Evolutionary conservation across 1,284 basidiomycete genomes (phyloP).

Genomic region (Pseudozyma pruni): DNA sequence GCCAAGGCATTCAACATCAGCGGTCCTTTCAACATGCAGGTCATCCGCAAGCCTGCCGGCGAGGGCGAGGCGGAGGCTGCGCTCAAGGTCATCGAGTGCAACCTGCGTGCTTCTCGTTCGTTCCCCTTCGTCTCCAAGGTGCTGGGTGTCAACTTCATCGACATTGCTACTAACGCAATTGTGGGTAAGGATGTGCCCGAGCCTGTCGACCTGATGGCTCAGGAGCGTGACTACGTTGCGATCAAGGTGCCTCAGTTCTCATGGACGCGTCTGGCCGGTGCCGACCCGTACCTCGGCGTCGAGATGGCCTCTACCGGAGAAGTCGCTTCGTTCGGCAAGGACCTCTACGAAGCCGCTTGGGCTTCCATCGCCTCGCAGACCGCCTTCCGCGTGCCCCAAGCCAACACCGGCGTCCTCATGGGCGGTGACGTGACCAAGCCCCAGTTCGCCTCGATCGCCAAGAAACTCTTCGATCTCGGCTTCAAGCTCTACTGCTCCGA

Average conservation of each 20-base stretch:
- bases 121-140: constrained; percentile 99
- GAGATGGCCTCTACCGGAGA: constrained; percentile 99
- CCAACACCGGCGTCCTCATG: constrained; percentile 82
- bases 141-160: constrained; percentile 94
- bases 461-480: constrained; percentile 74
- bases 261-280: constrained; percentile 91
- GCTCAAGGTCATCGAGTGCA: constrained; percentile 99
- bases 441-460: constrained; percentile 83
- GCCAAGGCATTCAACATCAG: constrained; percentile 94
- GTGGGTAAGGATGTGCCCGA: constrained; percentile 88
- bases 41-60: constrained; percentile 84
- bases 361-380: constrained; percentile 86
- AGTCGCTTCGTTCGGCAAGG: constrained; percentile 94
- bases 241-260: constrained; percentile 99
- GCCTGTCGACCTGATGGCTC: constrained; percentile 91
- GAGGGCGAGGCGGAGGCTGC: constrained; percentile 74
- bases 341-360: constrained; percentile 98
- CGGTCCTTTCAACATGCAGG: constrained; percentile 99
- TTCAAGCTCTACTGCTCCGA: constrained; percentile 94
- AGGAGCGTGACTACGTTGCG: constrained; percentile 89
- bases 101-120: constrained; percentile 93
- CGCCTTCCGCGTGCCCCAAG: constrained; percentile 85
- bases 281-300: constrained; percentile 96
- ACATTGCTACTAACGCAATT: constrained; percentile 92
- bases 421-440: constrained; percentile 86